These are phyloP conservation scores for Ophiosphaerella narmari DNA, from an alignment of 2,329 filamentous ascomycete species.

Conservation along the genomic window DNA sequence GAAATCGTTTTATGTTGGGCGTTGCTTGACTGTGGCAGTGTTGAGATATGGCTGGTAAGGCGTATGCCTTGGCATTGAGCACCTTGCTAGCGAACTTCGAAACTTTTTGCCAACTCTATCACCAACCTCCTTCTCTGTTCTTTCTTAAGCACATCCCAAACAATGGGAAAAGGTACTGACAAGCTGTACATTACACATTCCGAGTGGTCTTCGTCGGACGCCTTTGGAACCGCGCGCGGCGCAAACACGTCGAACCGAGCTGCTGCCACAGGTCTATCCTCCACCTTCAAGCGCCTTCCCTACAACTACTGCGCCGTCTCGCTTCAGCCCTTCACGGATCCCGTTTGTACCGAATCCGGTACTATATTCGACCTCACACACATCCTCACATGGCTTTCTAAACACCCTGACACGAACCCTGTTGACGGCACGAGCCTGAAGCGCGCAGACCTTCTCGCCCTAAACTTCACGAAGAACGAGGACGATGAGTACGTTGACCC, in stretches of 20 bases:
- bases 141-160: background rate
- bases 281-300: constrained; percentile 83
- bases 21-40: too few species aligned
- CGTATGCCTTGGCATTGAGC: constrained; percentile 11
- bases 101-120: constrained; percentile 8
- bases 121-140: background rate
- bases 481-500: constrained; percentile 92
- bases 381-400: constrained; percentile 91
- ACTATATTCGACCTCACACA: constrained; percentile 95
- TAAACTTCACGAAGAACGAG: constrained; percentile 91
- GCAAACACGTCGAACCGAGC: constrained; percentile 64
- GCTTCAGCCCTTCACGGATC: constrained; percentile 91
- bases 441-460: constrained; percentile 81
- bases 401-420: constrained; percentile 90
- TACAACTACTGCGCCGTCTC: constrained; percentile 98
- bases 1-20: too few species aligned
- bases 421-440: constrained; percentile 80
- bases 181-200: constrained; percentile 81
- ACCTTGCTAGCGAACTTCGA: background rate
- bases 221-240: constrained; percentile 80
- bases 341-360: constrained; percentile 85
- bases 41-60: too few species aligned
- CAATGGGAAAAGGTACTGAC: constrained; percentile 49
- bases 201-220: constrained; percentile 92
- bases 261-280: constrained; percentile 54